Percentiles rank a stretch among this genome's conserved stretches.
These are phyloP conservation scores for Hordeum pubiflorum DNA, from an alignment of 202 grass and related monocot genomes.

Conservation along the genomic window DNA sequence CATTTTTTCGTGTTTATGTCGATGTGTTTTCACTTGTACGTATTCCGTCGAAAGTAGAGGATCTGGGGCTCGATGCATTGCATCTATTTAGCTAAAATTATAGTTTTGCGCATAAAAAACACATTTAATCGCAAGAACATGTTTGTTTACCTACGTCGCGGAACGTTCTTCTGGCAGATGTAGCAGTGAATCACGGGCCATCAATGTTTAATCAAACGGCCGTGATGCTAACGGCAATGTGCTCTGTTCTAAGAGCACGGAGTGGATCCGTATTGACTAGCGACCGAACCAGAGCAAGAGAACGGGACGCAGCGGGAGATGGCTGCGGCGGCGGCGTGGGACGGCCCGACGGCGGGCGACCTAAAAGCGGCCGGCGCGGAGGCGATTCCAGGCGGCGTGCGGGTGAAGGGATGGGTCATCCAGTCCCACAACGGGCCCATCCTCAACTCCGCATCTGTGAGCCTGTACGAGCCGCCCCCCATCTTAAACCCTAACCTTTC, in stretches of 20 bases:
- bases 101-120: no score
- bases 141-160: neutral
- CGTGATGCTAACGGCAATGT: neutral
- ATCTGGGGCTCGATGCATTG: no score
- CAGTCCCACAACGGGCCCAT: conserved; percentile 70
- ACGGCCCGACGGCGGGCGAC: conserved; percentile 53
- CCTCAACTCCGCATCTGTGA: conserved; percentile 60
- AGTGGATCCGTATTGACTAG: neutral
- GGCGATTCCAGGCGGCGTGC: conserved; percentile 49
- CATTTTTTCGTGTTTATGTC: no score
- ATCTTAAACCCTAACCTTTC: conserved; percentile 23
- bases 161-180: neutral
- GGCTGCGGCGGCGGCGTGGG: conserved; percentile 56
- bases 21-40: no score
- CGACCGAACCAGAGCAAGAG: neutral
- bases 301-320: conserved; percentile 13
- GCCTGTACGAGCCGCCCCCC: conserved; percentile 33
- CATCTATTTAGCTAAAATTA: no score
- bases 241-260: neutral
- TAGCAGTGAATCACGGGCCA: neutral
- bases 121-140: neutral
- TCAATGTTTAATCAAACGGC: neutral
- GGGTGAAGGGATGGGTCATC: conserved; percentile 64
- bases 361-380: conserved; percentile 65
- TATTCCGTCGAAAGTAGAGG: no score